Base-by-base conservation (phyloP, 257 asterid species). In the Nicotiana noctiflora region DNA sequence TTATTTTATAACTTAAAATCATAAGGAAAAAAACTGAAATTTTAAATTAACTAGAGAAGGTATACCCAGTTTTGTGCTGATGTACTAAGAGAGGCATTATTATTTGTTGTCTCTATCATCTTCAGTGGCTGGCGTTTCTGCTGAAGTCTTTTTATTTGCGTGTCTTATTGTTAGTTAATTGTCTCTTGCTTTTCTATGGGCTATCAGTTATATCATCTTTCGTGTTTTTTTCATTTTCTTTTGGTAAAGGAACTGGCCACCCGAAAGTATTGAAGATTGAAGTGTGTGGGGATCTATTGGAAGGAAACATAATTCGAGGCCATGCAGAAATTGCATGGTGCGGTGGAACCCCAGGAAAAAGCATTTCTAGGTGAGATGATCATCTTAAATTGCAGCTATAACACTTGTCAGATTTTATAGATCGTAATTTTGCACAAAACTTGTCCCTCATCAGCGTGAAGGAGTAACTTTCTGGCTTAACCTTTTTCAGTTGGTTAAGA, bases 321-420 rank as follows among this genome's bases (percentile, higher is more conserved):
- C 82, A 82, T 82, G 91, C 89, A 76, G 95, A 91, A 86, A 92
- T 94, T 84, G 97, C 98, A 80, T 96, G 99, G 99, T 96, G 99
- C 79, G 97, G 99, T 78, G 99, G 97, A 66, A 91, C 95, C 82
- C 97, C 97, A 5, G 99, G 93, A 74, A 96, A 90, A 90, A 96
- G 97, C 80, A 97, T 96, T 89, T 87, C 98, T 46, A 96, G 98
- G 99, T 96, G 83, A 87, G 90, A 46, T 46, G 60, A 77, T 77
- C 65, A 68, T 84, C 53, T 61, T 74, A 27, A 27, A 68, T 56
- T 75, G 76, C 81, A 76, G 62, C 40, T 61, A 55, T 62, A 79
- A 75, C 79, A 57, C 80, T 76, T 31, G 10, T 57, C 53, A 31
- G 79, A 61, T 76, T 83, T 63, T 57, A 25, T 23, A 19, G 14